These are phyloP conservation scores for Podospora conica DNA, from an alignment of 495 filamentous ascomycete species.

Conservation along the genomic window DNA sequence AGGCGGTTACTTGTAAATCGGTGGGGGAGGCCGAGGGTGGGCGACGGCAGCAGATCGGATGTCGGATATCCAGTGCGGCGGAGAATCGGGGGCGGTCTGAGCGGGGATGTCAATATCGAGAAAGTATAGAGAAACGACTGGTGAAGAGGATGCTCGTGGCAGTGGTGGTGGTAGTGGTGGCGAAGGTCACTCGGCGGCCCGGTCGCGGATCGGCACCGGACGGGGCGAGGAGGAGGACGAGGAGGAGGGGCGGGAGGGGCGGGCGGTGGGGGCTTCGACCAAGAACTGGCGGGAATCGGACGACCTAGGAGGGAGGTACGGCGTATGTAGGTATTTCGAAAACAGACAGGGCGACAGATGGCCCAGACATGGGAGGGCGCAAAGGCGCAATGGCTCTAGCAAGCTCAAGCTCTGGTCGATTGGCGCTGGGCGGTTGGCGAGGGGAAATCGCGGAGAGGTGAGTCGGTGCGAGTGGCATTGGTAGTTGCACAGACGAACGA, in stretches of 20 bases:
- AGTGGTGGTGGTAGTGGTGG: not conserved
- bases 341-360: not conserved
- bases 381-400: constrained; percentile 1
- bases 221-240: not conserved
- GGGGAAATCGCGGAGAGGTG: constrained; percentile 1
- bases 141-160: not conserved
- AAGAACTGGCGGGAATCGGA: not conserved
- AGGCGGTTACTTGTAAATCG: not conserved
- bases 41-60: not conserved
- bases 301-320: not conserved
- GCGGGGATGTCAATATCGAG: not conserved
- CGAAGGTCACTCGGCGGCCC: not conserved
- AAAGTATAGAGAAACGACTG: not conserved
- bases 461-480: constrained; percentile 2
- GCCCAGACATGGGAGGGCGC: not conserved
- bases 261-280: not conserved
- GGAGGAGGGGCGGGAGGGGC: not conserved
- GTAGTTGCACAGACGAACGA: constrained; percentile 1
- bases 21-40: not conserved
- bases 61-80: not conserved
- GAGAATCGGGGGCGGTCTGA: not conserved
- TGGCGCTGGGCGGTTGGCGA: not conserved
- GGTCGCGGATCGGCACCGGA: constrained; percentile 3
- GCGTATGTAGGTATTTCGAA: not conserved
- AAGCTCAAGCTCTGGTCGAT: constrained; percentile 4